Percentiles rank a stretch among this genome's conserved stretches.
Conservation (phyloP, 345 rosid species). For the Hibiscus mutabilis region DNA sequence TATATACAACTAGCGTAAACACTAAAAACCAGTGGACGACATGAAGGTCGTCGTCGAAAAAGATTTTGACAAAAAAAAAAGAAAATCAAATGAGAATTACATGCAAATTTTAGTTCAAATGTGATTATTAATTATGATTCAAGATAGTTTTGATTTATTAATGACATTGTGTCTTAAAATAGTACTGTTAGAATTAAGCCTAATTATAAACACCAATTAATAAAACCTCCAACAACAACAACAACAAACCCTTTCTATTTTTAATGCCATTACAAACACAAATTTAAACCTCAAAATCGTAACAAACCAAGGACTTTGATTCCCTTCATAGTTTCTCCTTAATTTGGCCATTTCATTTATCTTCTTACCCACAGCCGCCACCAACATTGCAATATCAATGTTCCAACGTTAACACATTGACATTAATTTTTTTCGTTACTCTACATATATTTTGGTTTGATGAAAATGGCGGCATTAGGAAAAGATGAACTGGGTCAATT, state of each 20-base stretch:
- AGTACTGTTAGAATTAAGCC: too few relatives aligned
- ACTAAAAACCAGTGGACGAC: too few relatives aligned
- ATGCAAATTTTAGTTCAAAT: too few relatives aligned
- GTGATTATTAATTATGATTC: too few relatives aligned
- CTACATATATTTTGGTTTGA: neutral
- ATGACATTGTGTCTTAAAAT: too few relatives aligned
- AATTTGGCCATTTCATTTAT: neutral
- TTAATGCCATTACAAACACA: neutral
- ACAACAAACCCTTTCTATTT: neutral
- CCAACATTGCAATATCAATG: neutral
- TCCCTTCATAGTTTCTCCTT: neutral
- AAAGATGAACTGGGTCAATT: conserved; percentile 47
- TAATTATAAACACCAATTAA: neutral
- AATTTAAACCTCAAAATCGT: neutral
- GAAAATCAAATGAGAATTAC: too few relatives aligned
- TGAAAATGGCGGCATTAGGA: conserved; percentile 7
- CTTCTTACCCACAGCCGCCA: neutral
- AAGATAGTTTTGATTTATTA: too few relatives aligned
- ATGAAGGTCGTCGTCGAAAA: too few relatives aligned
- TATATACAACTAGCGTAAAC: too few relatives aligned
- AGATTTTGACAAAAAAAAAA: too few relatives aligned
- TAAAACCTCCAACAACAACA: neutral
- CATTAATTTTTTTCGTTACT: neutral
- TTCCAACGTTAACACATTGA: neutral
- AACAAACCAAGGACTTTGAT: neutral